Evolutionary conservation across 1,284 basidiomycete species (phyloP).

Genomic region (Clitocybe nebularis): DNA sequence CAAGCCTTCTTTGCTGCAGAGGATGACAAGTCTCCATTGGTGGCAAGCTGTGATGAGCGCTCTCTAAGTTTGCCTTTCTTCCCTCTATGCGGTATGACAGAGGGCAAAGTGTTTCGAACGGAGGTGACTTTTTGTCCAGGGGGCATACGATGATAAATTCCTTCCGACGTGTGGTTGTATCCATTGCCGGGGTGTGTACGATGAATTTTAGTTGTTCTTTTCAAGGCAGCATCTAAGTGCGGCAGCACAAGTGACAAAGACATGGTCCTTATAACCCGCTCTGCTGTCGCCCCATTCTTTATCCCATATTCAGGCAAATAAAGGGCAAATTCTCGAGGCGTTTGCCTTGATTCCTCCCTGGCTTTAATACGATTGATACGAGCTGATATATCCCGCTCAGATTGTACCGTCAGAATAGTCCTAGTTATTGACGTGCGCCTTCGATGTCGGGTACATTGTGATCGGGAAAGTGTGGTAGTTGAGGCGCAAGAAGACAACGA

Average conservation of each 20-base stretch:
- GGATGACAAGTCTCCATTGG: not conserved
- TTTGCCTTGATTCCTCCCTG: constrained; percentile 52
- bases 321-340: constrained; percentile 64
- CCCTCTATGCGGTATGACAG: no score
- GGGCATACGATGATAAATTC: no score
- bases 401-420: constrained; percentile 46
- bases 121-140: not conserved
- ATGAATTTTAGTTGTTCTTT: constrained; percentile 33
- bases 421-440: constrained; percentile 41
- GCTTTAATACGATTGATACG: constrained; percentile 53
- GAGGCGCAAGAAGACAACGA: constrained; percentile 41
- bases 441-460: constrained; percentile 37
- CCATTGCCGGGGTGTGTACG: constrained; percentile 31
- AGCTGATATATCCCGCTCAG: constrained; percentile 54
- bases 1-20: constrained; percentile 53
- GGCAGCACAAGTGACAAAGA: constrained; percentile 54
- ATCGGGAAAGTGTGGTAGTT: constrained; percentile 31
- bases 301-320: constrained; percentile 39
- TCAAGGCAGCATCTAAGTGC: constrained; percentile 52
- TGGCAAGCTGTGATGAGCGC: not conserved
- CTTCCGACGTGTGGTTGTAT: no score
- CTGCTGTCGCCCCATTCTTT: constrained; percentile 16
- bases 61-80: not conserved
- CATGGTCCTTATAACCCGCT: constrained; percentile 47
- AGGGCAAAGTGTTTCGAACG: not conserved